Conservation (phyloP, 768 basidiomycete genomes). For the Leccinellum luteum region DNA sequence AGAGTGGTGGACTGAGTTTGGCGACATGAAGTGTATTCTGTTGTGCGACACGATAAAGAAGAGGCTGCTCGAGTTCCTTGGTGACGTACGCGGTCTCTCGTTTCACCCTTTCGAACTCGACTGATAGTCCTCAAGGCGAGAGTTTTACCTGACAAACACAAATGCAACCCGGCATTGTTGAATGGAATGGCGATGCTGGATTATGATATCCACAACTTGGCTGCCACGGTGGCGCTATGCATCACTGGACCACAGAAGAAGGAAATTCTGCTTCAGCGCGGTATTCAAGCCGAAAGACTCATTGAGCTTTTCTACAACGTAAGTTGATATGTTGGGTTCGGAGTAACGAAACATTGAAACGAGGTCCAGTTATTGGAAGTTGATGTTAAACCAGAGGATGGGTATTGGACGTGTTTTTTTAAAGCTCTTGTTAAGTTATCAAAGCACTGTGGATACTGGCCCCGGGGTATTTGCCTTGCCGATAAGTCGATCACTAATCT, state of each 20-base stretch:
- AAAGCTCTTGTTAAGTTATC: conserved; percentile 20
- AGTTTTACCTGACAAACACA: conserved; percentile 10
- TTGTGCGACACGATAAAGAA: conserved; percentile 12
- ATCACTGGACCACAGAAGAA: conserved; percentile 9
- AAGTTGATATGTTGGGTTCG: not conserved
- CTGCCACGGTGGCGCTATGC: conserved; percentile 10
- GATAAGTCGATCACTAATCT: conserved; percentile 8
- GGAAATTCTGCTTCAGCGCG: conserved; percentile 2
- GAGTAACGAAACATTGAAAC: not conserved
- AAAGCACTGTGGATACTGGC: conserved; percentile 18
- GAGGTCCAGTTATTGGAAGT: conserved; percentile 20
- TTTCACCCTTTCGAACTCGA: not conserved
- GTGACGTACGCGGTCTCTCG: conserved; percentile 7
- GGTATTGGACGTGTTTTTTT: conserved; percentile 18
- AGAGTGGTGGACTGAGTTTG: conserved; percentile 3
- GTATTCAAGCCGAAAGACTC: conserved; percentile 4
- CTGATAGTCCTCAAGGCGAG: conserved; percentile 16
- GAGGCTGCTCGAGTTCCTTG: conserved; percentile 14
- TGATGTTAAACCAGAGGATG: conserved; percentile 10
- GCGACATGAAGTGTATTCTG: conserved; percentile 12
- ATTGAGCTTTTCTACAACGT: conserved; percentile 26
- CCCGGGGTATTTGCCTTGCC: conserved; percentile 12
- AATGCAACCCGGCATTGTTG: conserved; percentile 26
- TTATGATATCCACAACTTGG: conserved; percentile 21
- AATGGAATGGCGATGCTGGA: conserved; percentile 11